Evolutionary conservation across 305 asterid genomes (phyloP), one percentile per base, ranked within the genome.

Genomic region (Rubia peregrina): DNA sequence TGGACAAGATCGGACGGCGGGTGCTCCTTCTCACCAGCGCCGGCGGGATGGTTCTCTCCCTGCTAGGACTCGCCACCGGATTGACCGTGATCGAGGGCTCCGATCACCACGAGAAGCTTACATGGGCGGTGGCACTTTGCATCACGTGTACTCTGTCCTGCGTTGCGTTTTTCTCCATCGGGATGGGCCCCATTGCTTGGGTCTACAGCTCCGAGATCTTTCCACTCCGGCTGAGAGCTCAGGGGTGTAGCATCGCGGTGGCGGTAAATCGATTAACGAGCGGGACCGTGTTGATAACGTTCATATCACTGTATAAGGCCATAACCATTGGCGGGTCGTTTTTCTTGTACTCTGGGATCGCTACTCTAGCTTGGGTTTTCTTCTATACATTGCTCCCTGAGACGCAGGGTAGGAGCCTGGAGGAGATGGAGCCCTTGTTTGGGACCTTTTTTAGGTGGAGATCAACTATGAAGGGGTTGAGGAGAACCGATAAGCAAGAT

Each of bases 121-220:
- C 61, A 13, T 77, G 85, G 82, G 81, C 74, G 0, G 69, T 80
- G 49, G 83, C 61, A 0, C 9, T 85, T 0, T 82, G 86, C 12
- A 51, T 84, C 3, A 40, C 56, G 22, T 53, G 61, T 30, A 41
- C 86, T 9, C n/a, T 81, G 2, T 66, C 84, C 0, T 38, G 80
- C 7, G 90, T 86, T 19, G 88, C 84, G 0, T 83, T 82, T 64
- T 88, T 88, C 73, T 88, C 95, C 6, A 82, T 86, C 11, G 95
- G 91, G 9, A 81, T 86, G 87, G 91, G 91, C 10, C 95, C 95
- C 2, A 77, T 88, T 14, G 86, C 91, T 12, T 88, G 94, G 94
- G 91, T 85, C 51, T 88, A 88, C 44, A 88, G 94, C 78, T 84
- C 89, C 0, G 95, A 88, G 83, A 80, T 88, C 1, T 86, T 84